Evolutionary conservation across 2,329 filamentous ascomycete species (phyloP).

Genomic region (Pyricularia sp.): DNA sequence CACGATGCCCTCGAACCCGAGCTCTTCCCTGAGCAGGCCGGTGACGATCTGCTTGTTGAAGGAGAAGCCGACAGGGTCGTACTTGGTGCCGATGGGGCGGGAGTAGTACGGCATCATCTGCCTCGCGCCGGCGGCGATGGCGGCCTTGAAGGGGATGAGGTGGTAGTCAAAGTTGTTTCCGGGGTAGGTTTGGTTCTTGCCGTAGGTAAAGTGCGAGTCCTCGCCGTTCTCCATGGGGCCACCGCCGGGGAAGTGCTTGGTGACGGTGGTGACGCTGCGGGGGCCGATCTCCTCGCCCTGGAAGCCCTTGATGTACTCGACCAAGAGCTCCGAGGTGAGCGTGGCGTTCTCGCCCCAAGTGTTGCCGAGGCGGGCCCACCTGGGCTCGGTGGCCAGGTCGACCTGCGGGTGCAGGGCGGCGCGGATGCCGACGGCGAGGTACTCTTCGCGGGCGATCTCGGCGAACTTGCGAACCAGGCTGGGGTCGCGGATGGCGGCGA

Average conservation of each 20-base stretch:
- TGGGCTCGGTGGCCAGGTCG: constrained; percentile 39
- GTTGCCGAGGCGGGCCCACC: constrained; percentile 35
- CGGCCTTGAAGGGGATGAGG: constrained; percentile 38
- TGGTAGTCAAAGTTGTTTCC: constrained; percentile 40
- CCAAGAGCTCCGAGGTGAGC: constrained; percentile 24
- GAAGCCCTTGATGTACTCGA: constrained; percentile 37
- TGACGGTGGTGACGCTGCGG: constrained; percentile 35
- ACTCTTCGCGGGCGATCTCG: constrained; percentile 38
- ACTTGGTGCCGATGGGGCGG: constrained; percentile 32
- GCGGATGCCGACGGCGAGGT: constrained; percentile 30
- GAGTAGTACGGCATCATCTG: constrained; percentile 33
- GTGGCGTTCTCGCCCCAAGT: constrained; percentile 40
- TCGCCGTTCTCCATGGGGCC: constrained; percentile 38
- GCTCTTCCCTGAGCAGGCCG: constrained; percentile 32
- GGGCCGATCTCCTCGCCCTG: constrained; percentile 33
- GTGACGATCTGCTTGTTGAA: constrained; percentile 44
- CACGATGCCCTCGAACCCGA: constrained; percentile 42
- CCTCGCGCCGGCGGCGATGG: constrained; percentile 35
- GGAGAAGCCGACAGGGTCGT: constrained; percentile 36
- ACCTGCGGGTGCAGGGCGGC: constrained; percentile 39
- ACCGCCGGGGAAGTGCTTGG: constrained; percentile 44
- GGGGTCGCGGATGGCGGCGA: constrained; percentile 36
- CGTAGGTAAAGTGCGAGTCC: constrained; percentile 42
- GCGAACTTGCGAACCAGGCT: constrained; percentile 34
- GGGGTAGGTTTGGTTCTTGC: constrained; percentile 40